Evolutionary conservation across 495 filamentous ascomycete species (phyloP).

Genomic region (Penicillium paradoxum): DNA sequence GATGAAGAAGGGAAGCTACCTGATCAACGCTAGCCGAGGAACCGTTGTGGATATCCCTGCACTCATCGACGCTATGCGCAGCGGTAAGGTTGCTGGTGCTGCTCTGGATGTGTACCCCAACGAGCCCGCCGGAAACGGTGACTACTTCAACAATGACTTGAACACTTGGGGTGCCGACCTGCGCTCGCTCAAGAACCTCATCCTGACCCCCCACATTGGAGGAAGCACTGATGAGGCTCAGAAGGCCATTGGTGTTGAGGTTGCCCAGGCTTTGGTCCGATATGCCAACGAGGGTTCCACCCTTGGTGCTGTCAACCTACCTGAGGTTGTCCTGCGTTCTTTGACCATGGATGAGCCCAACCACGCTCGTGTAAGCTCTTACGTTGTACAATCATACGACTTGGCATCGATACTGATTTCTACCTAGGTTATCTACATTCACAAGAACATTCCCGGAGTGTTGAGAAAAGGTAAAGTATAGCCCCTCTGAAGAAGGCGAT

Average conservation of each 20-base stretch:
- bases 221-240: slow-evolving; percentile 98
- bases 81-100: slow-evolving; percentile 86
- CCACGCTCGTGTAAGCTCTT: slow-evolving; percentile 64
- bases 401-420: slow-evolving; percentile 11
- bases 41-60: slow-evolving; percentile 93
- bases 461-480: slow-evolving; percentile 62
- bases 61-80: slow-evolving; percentile 80
- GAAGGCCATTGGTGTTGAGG: slow-evolving; percentile 91
- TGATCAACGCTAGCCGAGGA: slow-evolving; percentile 95
- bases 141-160: slow-evolving; percentile 85
- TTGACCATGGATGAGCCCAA: slow-evolving; percentile 82
- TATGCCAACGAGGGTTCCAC: slow-evolving; percentile 94
- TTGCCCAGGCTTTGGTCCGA: slow-evolving; percentile 75
- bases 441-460: slow-evolving; percentile 92
- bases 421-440: slow-evolving; percentile 78
- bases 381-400: not conserved
- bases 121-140: slow-evolving; percentile 89
- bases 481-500: not conserved
- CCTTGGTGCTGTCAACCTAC: slow-evolving; percentile 89
- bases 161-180: slow-evolving; percentile 87
- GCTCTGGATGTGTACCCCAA: slow-evolving; percentile 94
- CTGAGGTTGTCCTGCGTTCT: slow-evolving; percentile 82
- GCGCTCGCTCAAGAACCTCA: slow-evolving; percentile 80
- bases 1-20: slow-evolving; percentile 89
- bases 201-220: slow-evolving; percentile 94